Conservation (phyloP, 1,284 basidiomycete genomes). For the Boletus semigastroideus region DNA sequence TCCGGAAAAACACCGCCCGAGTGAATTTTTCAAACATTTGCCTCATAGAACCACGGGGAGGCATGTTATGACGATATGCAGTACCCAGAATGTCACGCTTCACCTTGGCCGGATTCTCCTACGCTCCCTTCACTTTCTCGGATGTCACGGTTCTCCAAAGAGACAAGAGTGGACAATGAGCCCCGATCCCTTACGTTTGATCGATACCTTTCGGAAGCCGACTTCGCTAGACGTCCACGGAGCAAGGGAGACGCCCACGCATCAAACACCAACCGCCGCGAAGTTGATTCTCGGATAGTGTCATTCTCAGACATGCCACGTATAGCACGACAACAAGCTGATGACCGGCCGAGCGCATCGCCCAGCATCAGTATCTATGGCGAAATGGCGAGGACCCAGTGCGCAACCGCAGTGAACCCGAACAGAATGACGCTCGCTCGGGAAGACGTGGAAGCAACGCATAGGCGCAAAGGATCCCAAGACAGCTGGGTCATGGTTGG, state of each 20-base stretch:
- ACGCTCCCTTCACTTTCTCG: slow-evolving; percentile 33
- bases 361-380: slow-evolving; percentile 58
- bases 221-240: slow-evolving; percentile 41
- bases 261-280: slow-evolving; percentile 31
- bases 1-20: neutral
- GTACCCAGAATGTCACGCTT: slow-evolving; percentile 62
- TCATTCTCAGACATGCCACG: slow-evolving; percentile 48
- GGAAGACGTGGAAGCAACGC: slow-evolving; percentile 94
- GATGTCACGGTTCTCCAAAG: slow-evolving; percentile 51
- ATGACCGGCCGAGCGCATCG: slow-evolving; percentile 55
- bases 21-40: slow-evolving; percentile 17
- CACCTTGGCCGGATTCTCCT: slow-evolving; percentile 40
- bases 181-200: slow-evolving; percentile 48
- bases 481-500: slow-evolving; percentile 57
- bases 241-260: slow-evolving; percentile 42
- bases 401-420: slow-evolving; percentile 76
- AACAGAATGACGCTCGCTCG: slow-evolving; percentile 95
- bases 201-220: slow-evolving; percentile 41
- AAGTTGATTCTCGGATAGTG: slow-evolving; percentile 33
- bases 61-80: slow-evolving; percentile 65
- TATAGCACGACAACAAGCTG: slow-evolving; percentile 39
- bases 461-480: slow-evolving; percentile 57
- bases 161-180: slow-evolving; percentile 49
- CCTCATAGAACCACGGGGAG: slow-evolving; percentile 35
- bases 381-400: slow-evolving; percentile 61